Evolutionary conservation across 2,329 filamentous ascomycete species (phyloP).

Genomic region (Periconia macrospinosa): DNA sequence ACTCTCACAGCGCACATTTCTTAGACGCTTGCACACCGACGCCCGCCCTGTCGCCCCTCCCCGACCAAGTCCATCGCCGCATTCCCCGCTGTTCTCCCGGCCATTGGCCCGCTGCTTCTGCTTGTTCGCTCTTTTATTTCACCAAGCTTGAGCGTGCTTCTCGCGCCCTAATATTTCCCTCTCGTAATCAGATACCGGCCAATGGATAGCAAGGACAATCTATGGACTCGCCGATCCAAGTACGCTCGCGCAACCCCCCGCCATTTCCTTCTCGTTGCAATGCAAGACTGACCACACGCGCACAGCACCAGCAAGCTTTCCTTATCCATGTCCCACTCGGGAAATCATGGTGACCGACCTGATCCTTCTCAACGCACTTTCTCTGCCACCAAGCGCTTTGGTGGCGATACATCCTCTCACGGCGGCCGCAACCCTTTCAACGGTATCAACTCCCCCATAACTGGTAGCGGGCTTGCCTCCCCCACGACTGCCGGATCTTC

Average conservation of each 20-base stretch:
- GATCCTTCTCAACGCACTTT: constrained; percentile 63
- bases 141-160: constrained; percentile 30
- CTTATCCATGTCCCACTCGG: constrained; percentile 71
- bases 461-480: constrained; percentile 66
- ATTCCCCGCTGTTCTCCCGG: constrained; percentile 11
- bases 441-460: constrained; percentile 67
- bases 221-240: constrained; percentile 85
- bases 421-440: constrained; percentile 79
- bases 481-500: constrained; percentile 78
- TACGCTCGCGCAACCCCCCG: constrained; percentile 49
- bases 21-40: constrained; percentile 4
- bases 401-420: constrained; percentile 72
- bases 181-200: constrained; percentile 17
- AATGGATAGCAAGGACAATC: constrained; percentile 49
- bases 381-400: constrained; percentile 72
- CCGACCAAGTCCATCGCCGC: constrained; percentile 8
- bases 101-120: constrained; percentile 27
- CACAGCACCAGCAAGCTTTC: constrained; percentile 85
- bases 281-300: constrained; percentile 30
- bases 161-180: constrained; percentile 7
- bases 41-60: constrained; percentile 6
- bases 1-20: neutral
- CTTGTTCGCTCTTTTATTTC: constrained; percentile 41
- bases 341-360: constrained; percentile 52
- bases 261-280: constrained; percentile 4